These are phyloP conservation scores for Saccharomyces kudriavzevii DNA, from an alignment of 805 yeast species.

Conservation along the genomic window DNA sequence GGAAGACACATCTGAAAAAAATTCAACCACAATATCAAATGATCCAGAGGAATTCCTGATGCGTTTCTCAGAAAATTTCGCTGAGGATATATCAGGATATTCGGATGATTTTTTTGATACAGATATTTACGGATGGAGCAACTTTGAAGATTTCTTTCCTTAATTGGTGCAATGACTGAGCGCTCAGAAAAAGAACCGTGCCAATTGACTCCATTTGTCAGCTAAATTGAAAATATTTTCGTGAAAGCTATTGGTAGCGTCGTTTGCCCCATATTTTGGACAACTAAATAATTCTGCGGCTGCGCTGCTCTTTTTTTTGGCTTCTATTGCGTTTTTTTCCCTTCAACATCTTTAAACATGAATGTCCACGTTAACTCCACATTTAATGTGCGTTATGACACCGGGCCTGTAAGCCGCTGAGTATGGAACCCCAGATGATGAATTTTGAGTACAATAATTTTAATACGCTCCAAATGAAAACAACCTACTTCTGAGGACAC, in stretches of 20 bases:
- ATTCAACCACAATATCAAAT: not conserved
- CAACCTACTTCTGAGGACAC: no score
- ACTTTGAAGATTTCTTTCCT: not conserved
- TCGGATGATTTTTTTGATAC: not conserved
- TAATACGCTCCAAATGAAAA: no score
- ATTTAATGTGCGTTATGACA: no score
- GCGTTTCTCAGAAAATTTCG: not conserved
- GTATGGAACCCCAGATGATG: no score
- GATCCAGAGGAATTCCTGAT: not conserved
- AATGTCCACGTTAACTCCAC: no score
- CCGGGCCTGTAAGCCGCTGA: no score
- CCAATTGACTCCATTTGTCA: not conserved
- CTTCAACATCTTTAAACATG: no score
- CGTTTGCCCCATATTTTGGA: not conserved
- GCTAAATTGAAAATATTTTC: not conserved
- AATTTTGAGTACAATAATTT: no score
- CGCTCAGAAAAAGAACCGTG: not conserved
- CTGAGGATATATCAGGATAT: not conserved
- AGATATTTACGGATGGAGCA: not conserved
- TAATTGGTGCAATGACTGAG: not conserved
- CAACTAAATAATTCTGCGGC: not conserved
- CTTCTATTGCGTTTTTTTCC: no score
- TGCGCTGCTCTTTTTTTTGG: no score
- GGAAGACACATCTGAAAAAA: not conserved
- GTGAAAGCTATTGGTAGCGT: not conserved